Conservation (phyloP, 768 basidiomycete species). For the Cubamyces sp. region DNA sequence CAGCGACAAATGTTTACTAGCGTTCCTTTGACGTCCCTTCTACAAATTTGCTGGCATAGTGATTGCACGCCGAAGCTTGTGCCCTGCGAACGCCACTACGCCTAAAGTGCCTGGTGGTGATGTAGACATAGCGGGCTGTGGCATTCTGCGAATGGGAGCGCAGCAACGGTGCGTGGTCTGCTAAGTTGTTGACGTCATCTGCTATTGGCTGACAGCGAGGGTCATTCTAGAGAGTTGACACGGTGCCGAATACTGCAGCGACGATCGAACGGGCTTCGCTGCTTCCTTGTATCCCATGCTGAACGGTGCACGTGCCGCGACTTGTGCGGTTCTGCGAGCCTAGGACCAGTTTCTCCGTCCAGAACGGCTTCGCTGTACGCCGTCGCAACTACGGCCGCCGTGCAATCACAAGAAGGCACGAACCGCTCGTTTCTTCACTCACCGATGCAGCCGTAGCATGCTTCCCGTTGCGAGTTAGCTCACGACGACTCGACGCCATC, state of each 20-base stretch:
- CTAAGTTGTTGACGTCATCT: constrained; percentile 17
- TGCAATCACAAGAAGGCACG: background rate
- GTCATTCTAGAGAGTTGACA: constrained; percentile 4
- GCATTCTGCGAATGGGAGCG: background rate
- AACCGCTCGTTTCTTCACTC: background rate
- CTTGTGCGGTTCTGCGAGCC: background rate
- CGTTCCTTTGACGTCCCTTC: background rate
- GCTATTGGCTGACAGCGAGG: constrained; percentile 17
- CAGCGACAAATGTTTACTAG: background rate
- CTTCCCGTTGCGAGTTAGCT: no score
- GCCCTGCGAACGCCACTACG: background rate
- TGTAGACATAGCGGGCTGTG: background rate
- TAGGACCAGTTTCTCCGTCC: background rate
- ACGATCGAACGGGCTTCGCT: constrained; percentile 18
- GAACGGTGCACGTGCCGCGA: constrained; percentile 5
- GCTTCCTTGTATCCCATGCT: constrained; percentile 2
- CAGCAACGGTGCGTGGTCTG: constrained; percentile 6
- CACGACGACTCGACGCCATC: background rate
- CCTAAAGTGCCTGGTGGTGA: background rate
- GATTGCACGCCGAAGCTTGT: no score
- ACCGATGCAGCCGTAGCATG: background rate
- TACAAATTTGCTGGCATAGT: no score
- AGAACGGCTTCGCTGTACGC: background rate
- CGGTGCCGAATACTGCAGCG: constrained; percentile 20
- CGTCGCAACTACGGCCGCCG: constrained; percentile 12